A percentile compares a stretch with the other conserved stretches of the same genome.
Conservation (phyloP, 2,329 filamentous ascomycete genomes). For the Trichocomaceae sp. region DNA sequence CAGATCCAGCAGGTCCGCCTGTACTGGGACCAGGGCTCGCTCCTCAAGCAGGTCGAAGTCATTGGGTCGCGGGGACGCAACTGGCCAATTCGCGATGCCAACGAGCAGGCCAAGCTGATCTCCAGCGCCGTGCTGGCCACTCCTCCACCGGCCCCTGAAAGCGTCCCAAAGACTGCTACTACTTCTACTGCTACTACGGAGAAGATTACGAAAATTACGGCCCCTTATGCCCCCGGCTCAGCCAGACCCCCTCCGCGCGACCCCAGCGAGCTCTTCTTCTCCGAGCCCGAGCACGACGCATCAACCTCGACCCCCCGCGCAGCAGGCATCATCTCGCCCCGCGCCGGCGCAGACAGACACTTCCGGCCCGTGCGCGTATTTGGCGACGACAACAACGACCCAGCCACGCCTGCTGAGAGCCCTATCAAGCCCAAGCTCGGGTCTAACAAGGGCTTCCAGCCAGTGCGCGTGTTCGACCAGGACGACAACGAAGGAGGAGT, state of each 20-base stretch:
- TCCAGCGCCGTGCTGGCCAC: no score
- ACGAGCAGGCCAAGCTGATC: conserved; percentile 75
- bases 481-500: no score
- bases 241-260: conserved; percentile 64
- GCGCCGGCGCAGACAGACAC: conserved; percentile 14
- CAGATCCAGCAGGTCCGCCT: conserved; percentile 84
- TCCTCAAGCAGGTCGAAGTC: conserved; percentile 88
- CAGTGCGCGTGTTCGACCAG: conserved; percentile 49
- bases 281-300: conserved; percentile 35
- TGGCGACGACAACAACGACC: conserved; percentile 16
- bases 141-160: neutral
- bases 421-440: conserved; percentile 42
- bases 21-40: conserved; percentile 89
- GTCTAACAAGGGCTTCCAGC: conserved; percentile 45
- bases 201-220: neutral
- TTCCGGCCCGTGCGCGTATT: conserved; percentile 12
- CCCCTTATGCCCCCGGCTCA: conserved; percentile 39
- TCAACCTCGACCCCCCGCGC: conserved; percentile 16
- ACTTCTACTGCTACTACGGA: no score
- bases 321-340: conserved; percentile 12
- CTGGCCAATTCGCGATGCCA: conserved; percentile 88
- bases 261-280: conserved; percentile 61
- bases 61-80: conserved; percentile 86
- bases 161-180: neutral
- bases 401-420: conserved; percentile 22